Evolutionary conservation across 2,329 filamentous ascomycete genomes (phyloP).

Genomic region (Epichloe hybrida): DNA sequence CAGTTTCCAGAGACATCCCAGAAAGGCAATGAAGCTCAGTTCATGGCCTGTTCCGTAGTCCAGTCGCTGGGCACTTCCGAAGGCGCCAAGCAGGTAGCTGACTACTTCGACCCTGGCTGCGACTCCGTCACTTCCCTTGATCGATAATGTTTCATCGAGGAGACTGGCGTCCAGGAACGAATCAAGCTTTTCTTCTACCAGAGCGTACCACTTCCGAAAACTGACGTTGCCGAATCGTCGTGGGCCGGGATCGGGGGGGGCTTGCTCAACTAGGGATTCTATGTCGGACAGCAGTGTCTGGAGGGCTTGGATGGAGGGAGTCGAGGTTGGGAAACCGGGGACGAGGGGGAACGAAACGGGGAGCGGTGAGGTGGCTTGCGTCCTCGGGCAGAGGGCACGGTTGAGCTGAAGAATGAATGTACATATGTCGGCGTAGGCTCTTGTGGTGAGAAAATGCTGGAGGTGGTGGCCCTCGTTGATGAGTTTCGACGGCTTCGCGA

Average conservation of each 20-base stretch:
- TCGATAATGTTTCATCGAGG: constrained; percentile 17
- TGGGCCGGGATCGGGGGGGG: constrained; percentile 63
- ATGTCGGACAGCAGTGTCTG: constrained; percentile 54
- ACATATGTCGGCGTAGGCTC: constrained; percentile 78
- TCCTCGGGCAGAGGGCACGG: constrained; percentile 63
- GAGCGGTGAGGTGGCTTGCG: constrained; percentile 23
- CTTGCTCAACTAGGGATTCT: constrained; percentile 56
- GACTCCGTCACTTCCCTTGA: constrained; percentile 16
- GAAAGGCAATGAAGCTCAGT: constrained; percentile 83
- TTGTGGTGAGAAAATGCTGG: constrained; percentile 61
- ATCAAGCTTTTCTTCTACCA: constrained; percentile 48
- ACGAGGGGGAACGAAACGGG: constrained; percentile 29
- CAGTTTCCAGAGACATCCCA: constrained; percentile 84
- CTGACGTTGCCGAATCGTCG: constrained; percentile 85
- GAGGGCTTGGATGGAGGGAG: constrained; percentile 47
- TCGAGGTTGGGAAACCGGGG: constrained; percentile 24
- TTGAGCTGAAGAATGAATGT: constrained; percentile 85
- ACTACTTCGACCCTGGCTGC: constrained; percentile 54
- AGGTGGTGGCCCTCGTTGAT: constrained; percentile 84
- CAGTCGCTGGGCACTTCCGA: constrained; percentile 76
- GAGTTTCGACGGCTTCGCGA: constrained; percentile 57
- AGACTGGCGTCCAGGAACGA: constrained; percentile 16
- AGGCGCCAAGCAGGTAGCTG: constrained; percentile 70
- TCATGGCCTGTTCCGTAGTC: constrained; percentile 97
- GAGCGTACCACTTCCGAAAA: constrained; percentile 70